Evolutionary conservation across 495 filamentous ascomycete species (phyloP).

Genomic region (Annulohypoxylon stygium): DNA sequence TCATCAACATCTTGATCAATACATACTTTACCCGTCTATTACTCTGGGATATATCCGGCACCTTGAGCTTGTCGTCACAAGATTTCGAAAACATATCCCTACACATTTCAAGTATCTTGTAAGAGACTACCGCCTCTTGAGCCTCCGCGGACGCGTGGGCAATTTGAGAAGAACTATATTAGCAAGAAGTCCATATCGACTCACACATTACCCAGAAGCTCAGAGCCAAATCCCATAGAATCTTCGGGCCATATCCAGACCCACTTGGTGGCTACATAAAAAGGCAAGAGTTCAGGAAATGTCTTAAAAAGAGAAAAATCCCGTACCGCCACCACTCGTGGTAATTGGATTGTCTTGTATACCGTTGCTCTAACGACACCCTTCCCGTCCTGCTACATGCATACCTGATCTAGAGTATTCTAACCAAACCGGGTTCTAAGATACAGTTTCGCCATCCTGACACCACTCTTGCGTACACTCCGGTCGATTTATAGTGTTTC

Average conservation of each 20-base stretch:
- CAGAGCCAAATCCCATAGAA: conserved; percentile 20
- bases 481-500: conserved; percentile 20
- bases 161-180: conserved; percentile 27
- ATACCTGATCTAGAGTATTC: conserved; percentile 32
- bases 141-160: conserved; percentile 1
- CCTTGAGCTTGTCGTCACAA: conserved; percentile 1
- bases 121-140: conserved; percentile 5
- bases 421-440: conserved; percentile 44
- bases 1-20: conserved; percentile 12
- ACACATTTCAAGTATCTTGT: not conserved
- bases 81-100: not conserved
- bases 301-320: conserved; percentile 30
- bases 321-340: conserved; percentile 31
- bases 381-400: conserved; percentile 21
- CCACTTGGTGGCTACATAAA: conserved; percentile 35
- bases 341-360: conserved; percentile 33
- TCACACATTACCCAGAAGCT: conserved; percentile 23
- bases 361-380: conserved; percentile 22
- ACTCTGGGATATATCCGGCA: conserved; percentile 9
- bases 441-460: conserved; percentile 45
- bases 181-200: conserved; percentile 29
- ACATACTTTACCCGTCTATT: conserved; percentile 15
- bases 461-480: conserved; percentile 40
- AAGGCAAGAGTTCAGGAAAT: conserved; percentile 38
- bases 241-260: conserved; percentile 36